These are phyloP conservation scores for Phaffia rhodozyma DNA, from an alignment of 1,284 basidiomycete species.

Conservation along the genomic window DNA sequence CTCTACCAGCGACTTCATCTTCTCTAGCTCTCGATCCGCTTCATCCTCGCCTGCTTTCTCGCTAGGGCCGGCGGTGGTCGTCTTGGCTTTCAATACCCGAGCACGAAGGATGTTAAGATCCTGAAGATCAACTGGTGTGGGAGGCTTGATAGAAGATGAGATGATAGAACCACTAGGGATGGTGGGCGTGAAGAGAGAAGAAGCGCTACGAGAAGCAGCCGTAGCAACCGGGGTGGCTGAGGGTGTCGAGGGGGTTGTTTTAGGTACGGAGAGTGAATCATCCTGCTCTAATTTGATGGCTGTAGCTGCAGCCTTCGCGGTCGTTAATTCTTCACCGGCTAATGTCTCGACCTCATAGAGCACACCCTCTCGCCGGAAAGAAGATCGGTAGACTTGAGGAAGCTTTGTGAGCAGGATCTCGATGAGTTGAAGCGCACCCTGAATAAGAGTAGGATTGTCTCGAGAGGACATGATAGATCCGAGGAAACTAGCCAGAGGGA, in stretches of 20 bases:
- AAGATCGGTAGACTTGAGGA: slow-evolving; percentile 66
- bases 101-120: slow-evolving; percentile 83
- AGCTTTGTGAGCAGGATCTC: slow-evolving; percentile 75
- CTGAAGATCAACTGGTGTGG: slow-evolving; percentile 52
- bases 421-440: slow-evolving; percentile 77
- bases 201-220: slow-evolving; percentile 9
- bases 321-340: slow-evolving; percentile 49
- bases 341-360: slow-evolving; percentile 77
- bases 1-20: slow-evolving; percentile 44
- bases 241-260: not conserved
- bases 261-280: slow-evolving; percentile 18
- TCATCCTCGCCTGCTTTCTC: slow-evolving; percentile 51
- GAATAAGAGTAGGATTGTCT: slow-evolving; percentile 72
- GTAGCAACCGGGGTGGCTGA: not conserved
- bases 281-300: slow-evolving; percentile 24
- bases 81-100: slow-evolving; percentile 69
- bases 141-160: slow-evolving; percentile 15
- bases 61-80: slow-evolving; percentile 44
- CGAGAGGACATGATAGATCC: slow-evolving; percentile 83
- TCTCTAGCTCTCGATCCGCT: slow-evolving; percentile 51
- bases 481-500: slow-evolving; percentile 81
- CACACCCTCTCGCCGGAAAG: slow-evolving; percentile 84
- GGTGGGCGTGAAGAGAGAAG: slow-evolving; percentile 30
- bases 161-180: slow-evolving; percentile 40
- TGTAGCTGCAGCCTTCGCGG: slow-evolving; percentile 42